Evolutionary conservation across 352 stramenopile genomes (phyloP).

Genomic region (Globisporangium canariense): DNA sequence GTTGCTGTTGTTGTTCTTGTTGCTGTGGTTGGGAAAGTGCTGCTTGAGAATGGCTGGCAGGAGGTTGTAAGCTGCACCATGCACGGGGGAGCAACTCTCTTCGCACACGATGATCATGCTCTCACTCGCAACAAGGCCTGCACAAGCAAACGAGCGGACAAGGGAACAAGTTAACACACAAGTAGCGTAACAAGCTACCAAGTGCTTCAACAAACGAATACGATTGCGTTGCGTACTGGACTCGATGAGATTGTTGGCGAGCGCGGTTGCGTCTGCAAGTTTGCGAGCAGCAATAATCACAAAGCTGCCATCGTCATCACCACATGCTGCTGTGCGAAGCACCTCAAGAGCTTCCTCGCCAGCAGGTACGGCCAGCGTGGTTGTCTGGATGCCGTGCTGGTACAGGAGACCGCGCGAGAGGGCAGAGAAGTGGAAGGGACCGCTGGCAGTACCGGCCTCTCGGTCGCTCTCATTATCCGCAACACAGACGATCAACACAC

Average conservation of each 20-base stretch:
- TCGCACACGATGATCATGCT: constrained; percentile 32
- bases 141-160: not conserved
- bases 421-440: not conserved
- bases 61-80: not conserved
- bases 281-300: constrained; percentile 29
- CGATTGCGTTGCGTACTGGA: constrained; percentile 21
- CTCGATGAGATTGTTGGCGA: constrained; percentile 19
- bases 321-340: not conserved
- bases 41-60: constrained; percentile 6
- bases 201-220: not conserved
- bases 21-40: not conserved
- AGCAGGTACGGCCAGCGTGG: constrained; percentile 2
- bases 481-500: constrained; percentile 3
- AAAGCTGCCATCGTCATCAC: constrained; percentile 4
- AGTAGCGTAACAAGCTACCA: not conserved
- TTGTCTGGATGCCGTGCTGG: constrained; percentile 31
- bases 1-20: not conserved
- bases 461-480: not conserved
- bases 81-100: constrained; percentile 22
- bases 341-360: not conserved
- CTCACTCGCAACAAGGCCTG: constrained; percentile 20
- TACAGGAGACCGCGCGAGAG: constrained; percentile 26
- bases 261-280: constrained; percentile 9
- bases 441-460: not conserved
- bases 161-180: not conserved